Conservation (phyloP, 495 filamentous ascomycete genomes). For the Tricharina praecox region DNA sequence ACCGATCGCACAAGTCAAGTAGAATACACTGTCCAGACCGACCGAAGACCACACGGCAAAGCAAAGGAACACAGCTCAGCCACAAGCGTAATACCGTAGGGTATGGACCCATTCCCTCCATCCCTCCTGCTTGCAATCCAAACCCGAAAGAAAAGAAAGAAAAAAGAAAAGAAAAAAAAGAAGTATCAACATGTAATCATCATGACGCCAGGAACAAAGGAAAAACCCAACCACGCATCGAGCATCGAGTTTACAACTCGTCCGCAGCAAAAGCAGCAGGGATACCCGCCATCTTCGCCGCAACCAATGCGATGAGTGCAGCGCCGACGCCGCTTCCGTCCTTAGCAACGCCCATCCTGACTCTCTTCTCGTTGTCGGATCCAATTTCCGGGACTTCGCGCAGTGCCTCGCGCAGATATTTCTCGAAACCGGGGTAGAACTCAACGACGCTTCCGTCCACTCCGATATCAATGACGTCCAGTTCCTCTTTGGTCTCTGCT, state of each 20-base stretch:
- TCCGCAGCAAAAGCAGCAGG: too few species aligned
- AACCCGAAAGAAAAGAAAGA: too few species aligned
- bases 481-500: conserved; percentile 22
- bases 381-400: conserved; percentile 56
- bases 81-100: too few species aligned
- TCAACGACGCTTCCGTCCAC: conserved; percentile 84
- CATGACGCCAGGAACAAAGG: too few species aligned
- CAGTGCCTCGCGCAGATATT: conserved; percentile 58
- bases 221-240: too few species aligned
- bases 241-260: too few species aligned
- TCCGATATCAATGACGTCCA: conserved; percentile 66
- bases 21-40: too few species aligned
- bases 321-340: conserved; percentile 86
- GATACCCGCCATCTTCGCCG: neutral
- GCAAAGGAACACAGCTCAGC: too few species aligned
- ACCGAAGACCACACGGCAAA: too few species aligned
- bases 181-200: neutral
- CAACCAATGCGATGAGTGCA: conserved; percentile 61
- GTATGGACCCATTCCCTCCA: too few species aligned
- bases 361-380: conserved; percentile 50
- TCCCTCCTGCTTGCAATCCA: too few species aligned
- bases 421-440: conserved; percentile 77
- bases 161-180: neutral
- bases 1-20: too few species aligned
- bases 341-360: conserved; percentile 84